Base-by-base conservation (phyloP, 129 eudicot species). In the Apium graveolens region DNA sequence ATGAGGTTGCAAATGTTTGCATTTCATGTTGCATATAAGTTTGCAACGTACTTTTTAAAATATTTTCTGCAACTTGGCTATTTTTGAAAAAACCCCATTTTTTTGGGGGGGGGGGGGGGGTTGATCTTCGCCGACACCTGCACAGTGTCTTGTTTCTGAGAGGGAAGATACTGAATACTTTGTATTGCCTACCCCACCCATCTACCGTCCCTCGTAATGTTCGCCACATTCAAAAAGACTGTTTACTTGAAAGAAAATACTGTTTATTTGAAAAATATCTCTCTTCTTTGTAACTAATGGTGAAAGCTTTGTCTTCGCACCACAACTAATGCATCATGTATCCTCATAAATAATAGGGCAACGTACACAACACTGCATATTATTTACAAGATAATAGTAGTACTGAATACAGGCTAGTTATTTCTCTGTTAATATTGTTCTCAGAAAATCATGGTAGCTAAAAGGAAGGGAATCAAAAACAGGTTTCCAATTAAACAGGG, bases 401-500 rank as follows among this genome's bases (percentile, higher is more conserved):
- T 10, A 21, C 12, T 55, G 68, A 20, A 66, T 66, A 66, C 72
- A 11, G 39, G 41, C 37, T 31, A 16, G 3, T 6, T 66, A 66
- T 14, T 66, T 11, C 24, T 27, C 18, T 13, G 21, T 11, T 65
- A 11, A n/a, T 66, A 66, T 31, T 66, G 39, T 34, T 41, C 79
- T 37, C n/a, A 4, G 29, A 32, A 21, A 32, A 76, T 32, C 21
- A 51, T 53, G 16, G 39, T 17, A 26, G 72, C 62, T 26, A 60
- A 16, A 44, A 62, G 17, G 18, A 35, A 39, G 12, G 37, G 21
- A 70, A 73, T 49, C 34, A 53, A 1, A 34, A 27, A 7, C 18
- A 24, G 37, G 29, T 39, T 70, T 29, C 78, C 51, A 37, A 35
- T 81, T n/a, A 71, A 75, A 77, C n/a, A 77, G 44, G 69, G 17